A percentile compares a stretch with the other conserved stretches of the same genome.
These are phyloP conservation scores for Sechiopsis laciniata DNA, from an alignment of 306 rosid genomes.

Conservation along the genomic window DNA sequence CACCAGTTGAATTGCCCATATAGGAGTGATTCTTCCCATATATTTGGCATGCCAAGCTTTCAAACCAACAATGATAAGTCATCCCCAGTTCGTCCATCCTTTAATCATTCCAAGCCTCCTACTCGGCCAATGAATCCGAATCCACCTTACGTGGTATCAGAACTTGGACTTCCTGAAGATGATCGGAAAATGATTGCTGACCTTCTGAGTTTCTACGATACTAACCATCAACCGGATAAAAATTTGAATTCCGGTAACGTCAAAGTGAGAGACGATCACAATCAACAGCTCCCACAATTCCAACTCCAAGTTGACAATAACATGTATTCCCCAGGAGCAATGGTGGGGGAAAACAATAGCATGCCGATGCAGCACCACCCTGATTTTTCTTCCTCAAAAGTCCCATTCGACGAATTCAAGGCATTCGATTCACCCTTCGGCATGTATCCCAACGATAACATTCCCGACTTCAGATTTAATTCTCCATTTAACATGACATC, in stretches of 20 bases:
- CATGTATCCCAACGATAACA: conserved; percentile 21
- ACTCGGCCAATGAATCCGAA: conserved; percentile 21
- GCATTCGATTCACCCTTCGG: conserved; percentile 41
- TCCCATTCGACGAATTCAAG: conserved; percentile 31
- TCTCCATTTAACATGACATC: conserved; percentile 36
- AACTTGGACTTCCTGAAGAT: conserved; percentile 36
- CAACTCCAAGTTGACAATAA: conserved; percentile 28
- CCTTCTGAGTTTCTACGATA: conserved; percentile 40
- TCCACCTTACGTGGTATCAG: conserved; percentile 23
- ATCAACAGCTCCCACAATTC: conserved; percentile 22
- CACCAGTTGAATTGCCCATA: conserved; percentile 44
- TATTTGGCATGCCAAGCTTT: conserved; percentile 31
- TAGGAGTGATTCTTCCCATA: conserved; percentile 27
- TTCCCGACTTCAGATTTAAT: conserved; percentile 29
- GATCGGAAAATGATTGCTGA: conserved; percentile 48
- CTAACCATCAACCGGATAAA: conserved; percentile 30
- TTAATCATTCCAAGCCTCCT: conserved; percentile 29
- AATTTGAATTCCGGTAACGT: conserved; percentile 26
- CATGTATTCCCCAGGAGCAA: conserved; percentile 27
- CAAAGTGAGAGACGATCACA: not conserved
- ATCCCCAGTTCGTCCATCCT: conserved; percentile 22
- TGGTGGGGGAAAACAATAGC: not conserved
- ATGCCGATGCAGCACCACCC: conserved; percentile 26
- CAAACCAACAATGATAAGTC: conserved; percentile 31
- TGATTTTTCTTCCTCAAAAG: conserved; percentile 23